Evolutionary conservation across 768 basidiomycete genomes (phyloP), one percentile per base, ranked within the genome.

Genomic region (Mrakia hoshinonis): DNA sequence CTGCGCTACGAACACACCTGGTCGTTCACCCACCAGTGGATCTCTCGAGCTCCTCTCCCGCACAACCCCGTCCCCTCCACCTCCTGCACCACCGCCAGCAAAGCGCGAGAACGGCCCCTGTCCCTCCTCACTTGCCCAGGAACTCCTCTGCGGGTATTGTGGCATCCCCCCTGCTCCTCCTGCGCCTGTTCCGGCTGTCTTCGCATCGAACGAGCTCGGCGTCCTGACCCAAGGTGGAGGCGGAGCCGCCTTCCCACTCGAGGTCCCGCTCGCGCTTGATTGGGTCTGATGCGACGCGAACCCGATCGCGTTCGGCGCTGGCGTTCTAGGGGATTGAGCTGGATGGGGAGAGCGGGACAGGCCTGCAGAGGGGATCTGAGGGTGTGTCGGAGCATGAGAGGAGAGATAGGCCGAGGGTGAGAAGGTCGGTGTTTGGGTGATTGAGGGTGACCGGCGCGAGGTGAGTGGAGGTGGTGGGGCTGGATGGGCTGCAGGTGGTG

Each of bases 221-320:
- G 58, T 61, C 36, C 58, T 31, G 20, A 61, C 34, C 58, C 58
- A 61, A 6, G 58, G 58, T 11, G 58, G 58, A 5, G 58, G 58
- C 9, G 36, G 58, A 34, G n/a, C 20, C 15, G 58, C 31, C 10
- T 39, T 61, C 9, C 31, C 3, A n/a, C 26, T 31, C 29, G 10
- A 10, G 29, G 26, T 13, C 26, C 51, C 51, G 51, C 29, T 52
- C n/a, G 51, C n/a, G 51, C 20, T 31, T 26, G 55, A 26, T 55
- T 24, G 11, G 26, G 15, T 5, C 12, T 13, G 6, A 13, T 51
- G 49, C 9, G 49, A 51, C 49, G 20, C 36, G 36, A 61, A 61
- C 10, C 58, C 58, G 22, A 61, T 61, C 15, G 58, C 58, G 15
- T 13, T 34, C 18, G 58, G 58, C 10, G 34, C 31, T 10, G 58